These are phyloP conservation scores for Aspergillus quadricinctus DNA, from an alignment of 2,329 filamentous ascomycete species.

Conservation along the genomic window DNA sequence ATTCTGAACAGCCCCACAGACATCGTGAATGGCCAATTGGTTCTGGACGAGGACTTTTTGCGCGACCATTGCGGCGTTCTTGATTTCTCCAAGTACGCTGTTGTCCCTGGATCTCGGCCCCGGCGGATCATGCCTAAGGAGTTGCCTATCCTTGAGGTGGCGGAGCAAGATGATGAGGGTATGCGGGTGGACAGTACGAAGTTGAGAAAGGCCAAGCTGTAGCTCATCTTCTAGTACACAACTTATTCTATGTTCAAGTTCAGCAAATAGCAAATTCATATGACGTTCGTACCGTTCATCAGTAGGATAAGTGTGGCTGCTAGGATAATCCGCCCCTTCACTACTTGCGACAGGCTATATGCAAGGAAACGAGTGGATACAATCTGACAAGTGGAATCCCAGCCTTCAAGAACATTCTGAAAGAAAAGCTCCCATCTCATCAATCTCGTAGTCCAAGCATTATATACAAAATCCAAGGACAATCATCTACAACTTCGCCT, in stretches of 20 bases:
- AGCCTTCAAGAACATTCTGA: not conserved
- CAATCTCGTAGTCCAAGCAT: not conserved
- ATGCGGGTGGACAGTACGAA: slow-evolving; percentile 62
- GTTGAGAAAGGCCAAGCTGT: slow-evolving; percentile 24
- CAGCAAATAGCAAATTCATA: not conserved
- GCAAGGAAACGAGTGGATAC: not conserved
- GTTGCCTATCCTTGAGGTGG: slow-evolving; percentile 67
- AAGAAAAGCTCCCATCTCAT: not conserved
- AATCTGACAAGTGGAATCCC: not conserved
- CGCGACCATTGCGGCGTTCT: slow-evolving; percentile 57
- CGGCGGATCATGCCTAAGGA: slow-evolving; percentile 71
- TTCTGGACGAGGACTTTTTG: slow-evolving; percentile 79
- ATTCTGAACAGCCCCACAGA: slow-evolving; percentile 60
- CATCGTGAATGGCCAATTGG: slow-evolving; percentile 65
- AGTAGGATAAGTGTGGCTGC: too few relatives aligned
- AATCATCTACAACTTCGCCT: slow-evolving; percentile 6
- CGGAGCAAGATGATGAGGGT: slow-evolving; percentile 77
- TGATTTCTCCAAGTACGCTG: slow-evolving; percentile 69
- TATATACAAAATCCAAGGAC: not conserved
- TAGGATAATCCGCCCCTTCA: not conserved
- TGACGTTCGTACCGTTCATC: not conserved
- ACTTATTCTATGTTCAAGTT: not conserved
- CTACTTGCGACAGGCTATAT: not conserved
- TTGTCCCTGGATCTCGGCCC: slow-evolving; percentile 61
- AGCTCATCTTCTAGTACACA: not conserved